Conservation (phyloP, 2,329 filamentous ascomycete species). For the Raffaelea albimanens region DNA sequence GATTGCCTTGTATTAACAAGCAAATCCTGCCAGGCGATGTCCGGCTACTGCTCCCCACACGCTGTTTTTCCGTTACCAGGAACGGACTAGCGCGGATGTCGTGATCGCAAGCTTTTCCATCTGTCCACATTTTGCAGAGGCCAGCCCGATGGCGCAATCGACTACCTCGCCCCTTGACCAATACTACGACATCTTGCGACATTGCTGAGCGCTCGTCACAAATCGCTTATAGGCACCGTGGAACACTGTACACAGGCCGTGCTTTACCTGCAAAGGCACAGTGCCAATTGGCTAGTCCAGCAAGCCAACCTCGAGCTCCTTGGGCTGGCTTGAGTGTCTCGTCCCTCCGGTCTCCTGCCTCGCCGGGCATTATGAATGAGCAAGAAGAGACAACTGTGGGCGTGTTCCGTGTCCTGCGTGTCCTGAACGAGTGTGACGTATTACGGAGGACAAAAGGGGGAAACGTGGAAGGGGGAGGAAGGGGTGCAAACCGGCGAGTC, state of each 20-base stretch:
- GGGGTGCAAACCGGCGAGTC: too few species aligned
- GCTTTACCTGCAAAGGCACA: background rate
- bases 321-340: background rate
- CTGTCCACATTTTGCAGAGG: slow-evolving; percentile 1
- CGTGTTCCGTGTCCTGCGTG: too few species aligned
- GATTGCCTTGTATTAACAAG: too few species aligned
- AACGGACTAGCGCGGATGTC: slow-evolving; percentile 25
- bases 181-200: background rate
- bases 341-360: too few species aligned
- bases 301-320: background rate
- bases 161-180: slow-evolving; percentile 11
- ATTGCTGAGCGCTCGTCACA: background rate
- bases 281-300: background rate
- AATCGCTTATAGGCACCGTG: background rate
- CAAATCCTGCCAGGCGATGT: too few species aligned
- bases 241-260: background rate
- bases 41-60: too few species aligned
- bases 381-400: background rate
- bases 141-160: slow-evolving; percentile 14
- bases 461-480: background rate
- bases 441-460: background rate
- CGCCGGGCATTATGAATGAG: background rate
- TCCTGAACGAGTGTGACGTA: too few species aligned
- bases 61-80: background rate
- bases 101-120: slow-evolving; percentile 20